Evolutionary conservation across 768 basidiomycete species (phyloP), one percentile per base, ranked within the genome.

Genomic region (Mycena sanguinolenta): DNA sequence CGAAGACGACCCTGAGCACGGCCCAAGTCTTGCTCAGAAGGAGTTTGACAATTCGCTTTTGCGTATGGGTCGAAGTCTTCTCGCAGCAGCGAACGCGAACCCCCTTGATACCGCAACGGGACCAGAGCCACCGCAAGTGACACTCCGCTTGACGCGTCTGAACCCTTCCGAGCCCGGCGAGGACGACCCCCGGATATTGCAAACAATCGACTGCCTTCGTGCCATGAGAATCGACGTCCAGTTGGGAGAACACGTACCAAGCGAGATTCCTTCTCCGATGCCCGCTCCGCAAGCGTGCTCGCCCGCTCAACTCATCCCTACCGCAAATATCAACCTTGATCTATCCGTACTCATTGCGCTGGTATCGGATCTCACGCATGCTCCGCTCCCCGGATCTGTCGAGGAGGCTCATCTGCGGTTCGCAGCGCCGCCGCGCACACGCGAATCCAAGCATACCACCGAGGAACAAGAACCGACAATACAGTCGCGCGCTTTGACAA

Each of bases 281-380:
- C 55, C 67, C 68, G 28, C 70, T n/a, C 27, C 76, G 19, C 42
- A 63, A 46, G 36, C 73, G 25, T 58, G 71, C 16, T 44, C 76
- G 3, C 28, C 75, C 59, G 30, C 69, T 19, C 70, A 76, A 54
- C 77, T 86, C 42, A 65, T 77, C 13, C 92, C 92, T 1, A 93
- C 92, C 0, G 74, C 74, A 8, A 81, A 85, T 57, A 84, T 97
- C 79, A 94, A 95, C 72, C 86, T 96, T 38, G 96, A 97, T 76
- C 84, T 97, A 14, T 96, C 94, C 0, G 86, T 93, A 1, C 86
- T 97, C 54, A 92, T 97, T 63, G 95, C 96, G 0, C 85, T 96
- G 32, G 86, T 94, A 50, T 95, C 93, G 14, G 94, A 95, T 71
- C 89, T 95, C 60, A 92, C 93, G 0, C 95, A 96, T 78, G 84